Base-by-base conservation (phyloP, 345 rosid genomes). In the Lepidium sativum region DNA sequence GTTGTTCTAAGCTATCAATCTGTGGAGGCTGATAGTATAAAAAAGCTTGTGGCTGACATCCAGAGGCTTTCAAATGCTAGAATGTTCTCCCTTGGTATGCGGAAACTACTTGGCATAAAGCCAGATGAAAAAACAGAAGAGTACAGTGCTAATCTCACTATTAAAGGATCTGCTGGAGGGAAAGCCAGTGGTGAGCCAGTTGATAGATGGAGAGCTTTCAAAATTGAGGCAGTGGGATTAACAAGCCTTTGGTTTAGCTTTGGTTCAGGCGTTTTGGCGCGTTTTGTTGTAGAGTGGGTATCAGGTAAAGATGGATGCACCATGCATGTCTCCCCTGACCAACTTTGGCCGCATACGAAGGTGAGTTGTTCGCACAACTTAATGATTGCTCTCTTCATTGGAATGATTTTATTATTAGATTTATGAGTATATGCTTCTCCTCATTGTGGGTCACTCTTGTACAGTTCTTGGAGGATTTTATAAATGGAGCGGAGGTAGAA, bases 241-340 rank as follows among this genome's bases (percentile, higher is more conserved):
- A 85, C 84, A 89, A 91, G 99, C 75, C 72, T 95, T 70, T 95
- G 98, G 98, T 95, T 95, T 76, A 84, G 95, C 78, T 95, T 95
- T 76, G 97, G 98, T 45, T 80, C 98, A 33, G 88, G 87, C 21
- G 79, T 84, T 56, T 83, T 91, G 21, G 99, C 96, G 23, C 95
- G 97, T 45, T 91, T 95, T 80, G 96, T 91, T 77, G 98, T 95
- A 50, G 98, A 95, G 75, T 95, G 99, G 99, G 98, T 91, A 78
- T 80, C 95, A 9, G 91, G 88, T 72, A 95, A 83, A 79, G 94
- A 95, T 70, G 98, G 95, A 69, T 95, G 99, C 80, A 95, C 99
- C 37, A 88, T 91, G 98, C 99, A 88, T 76, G 99, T 95, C 78
- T 88, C 98, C 65, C 99, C 99, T 8, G 98, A 95, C 60, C 97